Conservation (phyloP, 345 rosid genomes). For the Pistacia integerrima region DNA sequence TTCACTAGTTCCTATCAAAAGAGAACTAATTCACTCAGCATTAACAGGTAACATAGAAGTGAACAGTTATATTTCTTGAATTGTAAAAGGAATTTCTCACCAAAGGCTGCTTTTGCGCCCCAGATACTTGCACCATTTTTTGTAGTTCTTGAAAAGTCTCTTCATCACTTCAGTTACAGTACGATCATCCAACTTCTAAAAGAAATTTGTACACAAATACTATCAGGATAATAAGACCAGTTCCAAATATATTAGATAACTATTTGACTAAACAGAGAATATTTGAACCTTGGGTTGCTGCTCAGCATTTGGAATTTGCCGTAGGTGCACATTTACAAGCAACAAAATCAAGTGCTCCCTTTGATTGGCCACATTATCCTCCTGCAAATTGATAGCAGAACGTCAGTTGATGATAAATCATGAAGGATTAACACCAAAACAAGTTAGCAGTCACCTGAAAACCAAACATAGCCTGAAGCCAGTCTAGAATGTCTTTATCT, state of each 20-base stretch:
- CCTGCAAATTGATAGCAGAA: slow-evolving; percentile 34
- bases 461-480: slow-evolving; percentile 68
- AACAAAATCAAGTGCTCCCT: slow-evolving; percentile 64
- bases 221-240: slow-evolving; percentile 5
- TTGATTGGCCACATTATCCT: slow-evolving; percentile 60
- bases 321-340: slow-evolving; percentile 64
- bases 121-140: slow-evolving; percentile 68
- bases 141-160: slow-evolving; percentile 62
- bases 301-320: slow-evolving; percentile 53
- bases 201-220: not conserved
- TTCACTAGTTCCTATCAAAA: not conserved
- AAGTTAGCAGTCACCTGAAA: slow-evolving; percentile 49
- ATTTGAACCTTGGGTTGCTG: slow-evolving; percentile 53
- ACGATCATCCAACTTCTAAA: slow-evolving; percentile 55
- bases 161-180: slow-evolving; percentile 62
- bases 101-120: slow-evolving; percentile 70
- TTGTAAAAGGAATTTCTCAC: slow-evolving; percentile 35
- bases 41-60: not conserved
- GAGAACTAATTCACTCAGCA: slow-evolving; percentile 4
- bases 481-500: slow-evolving; percentile 62
- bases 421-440: slow-evolving; percentile 5
- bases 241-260: slow-evolving; percentile 5
- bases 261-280: slow-evolving; percentile 11
- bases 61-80: not conserved
- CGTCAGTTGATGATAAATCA: slow-evolving; percentile 13